Evolutionary conservation across 192 early-diverging fungal species (phyloP).

Genomic region (Backusella circina): DNA sequence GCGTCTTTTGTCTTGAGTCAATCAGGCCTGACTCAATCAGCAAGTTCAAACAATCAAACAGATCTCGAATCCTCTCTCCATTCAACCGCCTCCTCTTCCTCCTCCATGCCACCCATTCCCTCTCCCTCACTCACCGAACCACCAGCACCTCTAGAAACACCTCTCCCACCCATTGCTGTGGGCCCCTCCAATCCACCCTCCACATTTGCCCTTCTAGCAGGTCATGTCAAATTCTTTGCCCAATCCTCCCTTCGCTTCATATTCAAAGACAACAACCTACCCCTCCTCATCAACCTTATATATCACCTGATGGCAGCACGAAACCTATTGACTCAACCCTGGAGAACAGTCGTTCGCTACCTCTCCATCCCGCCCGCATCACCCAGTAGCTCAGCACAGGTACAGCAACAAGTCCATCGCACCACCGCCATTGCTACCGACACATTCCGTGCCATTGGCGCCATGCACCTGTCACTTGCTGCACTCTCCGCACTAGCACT

Average conservation of each 20-base stretch:
- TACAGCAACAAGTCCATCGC: neutral
- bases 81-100: neutral
- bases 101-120: neutral
- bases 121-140: neutral
- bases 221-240: conserved; percentile 1
- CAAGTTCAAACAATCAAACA: conserved; percentile 1
- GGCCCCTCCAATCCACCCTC: neutral
- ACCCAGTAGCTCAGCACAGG: neutral
- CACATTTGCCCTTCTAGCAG: neutral
- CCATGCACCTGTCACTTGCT: conserved; percentile 18
- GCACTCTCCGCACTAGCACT: conserved; percentile 7
- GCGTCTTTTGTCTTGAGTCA: conserved; percentile 13
- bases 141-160: neutral
- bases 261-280: conserved; percentile 34
- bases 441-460: conserved; percentile 9
- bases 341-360: conserved; percentile 13
- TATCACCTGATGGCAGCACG: conserved; percentile 25
- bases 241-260: conserved; percentile 11
- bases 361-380: neutral
- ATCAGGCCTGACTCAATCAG: neutral
- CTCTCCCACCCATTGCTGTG: neutral
- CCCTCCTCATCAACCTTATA: conserved; percentile 24
- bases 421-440: conserved; percentile 4
- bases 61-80: neutral
- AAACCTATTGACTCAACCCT: conserved; percentile 2